phyloP scores from a whole-genome alignment of 2,329 filamentous ascomycete species.

The Apiospora rasikravindrae region DNA sequence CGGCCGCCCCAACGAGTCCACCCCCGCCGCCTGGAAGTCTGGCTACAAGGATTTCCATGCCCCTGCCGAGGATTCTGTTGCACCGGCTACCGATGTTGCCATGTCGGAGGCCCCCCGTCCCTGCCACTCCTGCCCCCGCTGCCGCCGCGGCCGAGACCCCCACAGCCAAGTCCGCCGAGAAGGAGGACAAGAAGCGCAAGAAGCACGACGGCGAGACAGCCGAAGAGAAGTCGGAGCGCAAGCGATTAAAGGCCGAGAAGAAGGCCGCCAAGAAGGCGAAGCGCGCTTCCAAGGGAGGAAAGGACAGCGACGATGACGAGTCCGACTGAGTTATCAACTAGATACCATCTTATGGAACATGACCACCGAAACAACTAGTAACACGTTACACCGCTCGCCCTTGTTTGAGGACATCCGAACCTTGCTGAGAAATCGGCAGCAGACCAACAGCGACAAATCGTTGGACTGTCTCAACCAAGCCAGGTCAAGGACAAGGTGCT shows the following conservation, averaged over 20 bases:
- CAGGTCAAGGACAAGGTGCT: constrained; percentile 2
- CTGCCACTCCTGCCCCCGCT: constrained; percentile 47
- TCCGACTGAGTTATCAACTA: constrained; percentile 45
- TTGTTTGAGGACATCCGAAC: constrained; percentile 12
- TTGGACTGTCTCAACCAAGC: not conserved
- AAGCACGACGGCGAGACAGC: constrained; percentile 79
- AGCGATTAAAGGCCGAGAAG: constrained; percentile 65
- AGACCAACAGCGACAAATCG: not conserved
- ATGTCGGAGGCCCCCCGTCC: constrained; percentile 49
- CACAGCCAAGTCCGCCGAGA: constrained; percentile 51
- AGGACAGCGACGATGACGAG: constrained; percentile 52
- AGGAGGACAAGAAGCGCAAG: constrained; percentile 79
- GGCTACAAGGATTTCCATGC: constrained; percentile 91
- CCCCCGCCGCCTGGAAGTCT: constrained; percentile 88
- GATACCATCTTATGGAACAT: constrained; percentile 6
- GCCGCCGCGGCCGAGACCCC: constrained; percentile 44
- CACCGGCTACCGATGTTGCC: constrained; percentile 51
- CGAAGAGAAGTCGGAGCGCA: constrained; percentile 69
- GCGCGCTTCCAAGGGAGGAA: constrained; percentile 53
- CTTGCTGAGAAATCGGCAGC: not conserved
- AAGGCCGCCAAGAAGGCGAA: constrained; percentile 62
- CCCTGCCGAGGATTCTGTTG: constrained; percentile 49
- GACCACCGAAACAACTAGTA: constrained; percentile 1
- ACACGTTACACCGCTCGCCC: not conserved
- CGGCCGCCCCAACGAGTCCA: constrained; percentile 88